These are phyloP conservation scores for Suhomyces bribrorum DNA, from an alignment of 1,139 yeast species.

Conservation along the genomic window DNA sequence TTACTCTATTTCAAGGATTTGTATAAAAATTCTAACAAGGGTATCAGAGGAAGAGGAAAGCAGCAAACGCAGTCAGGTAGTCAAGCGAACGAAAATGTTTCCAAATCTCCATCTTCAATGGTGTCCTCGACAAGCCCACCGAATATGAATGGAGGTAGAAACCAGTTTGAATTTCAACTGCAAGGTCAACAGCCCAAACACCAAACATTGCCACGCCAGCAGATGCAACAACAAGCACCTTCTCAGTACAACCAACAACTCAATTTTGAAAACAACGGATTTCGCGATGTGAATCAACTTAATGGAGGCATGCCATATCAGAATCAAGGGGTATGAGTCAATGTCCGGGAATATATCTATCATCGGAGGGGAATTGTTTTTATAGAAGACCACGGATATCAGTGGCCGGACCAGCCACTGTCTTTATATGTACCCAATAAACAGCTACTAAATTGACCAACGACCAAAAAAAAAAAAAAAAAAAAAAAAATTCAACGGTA, in stretches of 20 bases:
- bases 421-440: not conserved
- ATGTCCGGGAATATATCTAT: too few species aligned
- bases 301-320: conserved; percentile 14
- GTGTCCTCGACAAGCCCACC: conserved; percentile 9
- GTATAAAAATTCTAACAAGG: conserved; percentile 85
- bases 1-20: conserved; percentile 75
- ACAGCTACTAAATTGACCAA: not conserved
- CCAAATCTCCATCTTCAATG: conserved; percentile 9
- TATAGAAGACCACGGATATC: not conserved
- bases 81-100: conserved; percentile 3
- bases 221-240: conserved; percentile 11
- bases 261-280: conserved; percentile 16
- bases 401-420: not conserved
- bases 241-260: conserved; percentile 10
- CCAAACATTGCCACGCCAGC: conserved; percentile 13
- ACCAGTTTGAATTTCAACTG: conserved; percentile 14
- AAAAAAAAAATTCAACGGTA: too few species aligned
- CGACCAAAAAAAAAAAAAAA: too few species aligned
- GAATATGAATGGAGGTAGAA: conserved; percentile 4
- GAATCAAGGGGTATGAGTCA: conserved; percentile 10
- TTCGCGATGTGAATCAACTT: conserved; percentile 16
- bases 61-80: conserved; percentile 12
- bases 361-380: too few species aligned
- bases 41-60: conserved; percentile 88
- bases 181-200: conserved; percentile 11